Conservation (phyloP, 148 eudicot genomes). For the Silene latifolia region DNA sequence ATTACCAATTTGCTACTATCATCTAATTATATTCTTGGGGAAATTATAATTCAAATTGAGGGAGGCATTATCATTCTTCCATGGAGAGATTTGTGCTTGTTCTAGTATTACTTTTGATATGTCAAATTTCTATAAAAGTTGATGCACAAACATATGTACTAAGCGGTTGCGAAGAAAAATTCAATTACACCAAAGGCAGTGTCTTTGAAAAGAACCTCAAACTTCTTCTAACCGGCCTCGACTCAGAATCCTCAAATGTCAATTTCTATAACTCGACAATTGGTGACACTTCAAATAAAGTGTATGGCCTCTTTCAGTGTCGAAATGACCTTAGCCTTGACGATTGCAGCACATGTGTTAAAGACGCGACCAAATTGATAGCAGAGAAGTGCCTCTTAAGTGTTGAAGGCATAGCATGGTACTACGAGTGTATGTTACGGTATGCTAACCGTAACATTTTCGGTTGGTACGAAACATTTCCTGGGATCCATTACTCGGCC, state of each 20-base stretch:
- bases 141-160: not conserved
- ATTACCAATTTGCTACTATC: no score
- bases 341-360: constrained; percentile 6
- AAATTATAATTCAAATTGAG: no score
- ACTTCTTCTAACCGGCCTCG: not conserved
- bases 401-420: constrained; percentile 16
- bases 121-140: not conserved
- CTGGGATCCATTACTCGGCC: not conserved
- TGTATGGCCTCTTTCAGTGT: constrained; percentile 3
- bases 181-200: not conserved
- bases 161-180: not conserved
- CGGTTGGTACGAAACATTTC: not conserved
- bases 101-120: not conserved
- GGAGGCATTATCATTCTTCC: not conserved
- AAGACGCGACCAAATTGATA: not conserved
- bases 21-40: no score
- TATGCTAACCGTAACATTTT: constrained; percentile 13
- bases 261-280: not conserved
- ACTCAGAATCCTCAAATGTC: not conserved
- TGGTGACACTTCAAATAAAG: not conserved
- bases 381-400: constrained; percentile 7
- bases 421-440: constrained; percentile 19
- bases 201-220: not conserved
- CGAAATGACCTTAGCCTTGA: not conserved
- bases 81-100: not conserved